Conservation (phyloP, 345 rosid genomes). For the Xanthoceras sorbifolium region DNA sequence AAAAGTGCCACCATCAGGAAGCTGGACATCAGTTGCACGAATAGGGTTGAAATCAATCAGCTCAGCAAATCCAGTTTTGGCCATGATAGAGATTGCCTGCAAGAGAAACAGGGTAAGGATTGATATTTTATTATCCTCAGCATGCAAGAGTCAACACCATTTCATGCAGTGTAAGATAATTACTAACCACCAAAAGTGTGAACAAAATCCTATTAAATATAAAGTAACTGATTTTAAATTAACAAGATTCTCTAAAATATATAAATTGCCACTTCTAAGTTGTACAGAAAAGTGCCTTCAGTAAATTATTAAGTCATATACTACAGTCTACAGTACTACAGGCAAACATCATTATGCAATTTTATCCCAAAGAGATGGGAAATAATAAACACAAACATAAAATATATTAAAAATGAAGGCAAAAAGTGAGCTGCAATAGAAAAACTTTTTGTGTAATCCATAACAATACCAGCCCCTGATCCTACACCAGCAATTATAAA, state of each 20-base stretch:
- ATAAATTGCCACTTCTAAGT: neutral
- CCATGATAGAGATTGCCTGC: conserved; percentile 98
- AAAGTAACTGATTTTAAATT: neutral
- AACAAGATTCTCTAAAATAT: neutral
- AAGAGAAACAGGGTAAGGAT: conserved; percentile 13
- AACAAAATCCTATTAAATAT: neutral
- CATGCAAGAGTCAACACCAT: neutral
- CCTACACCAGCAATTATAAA: neutral
- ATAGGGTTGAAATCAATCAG: conserved; percentile 99
- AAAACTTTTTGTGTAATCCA: neutral
- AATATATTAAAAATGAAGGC: neutral
- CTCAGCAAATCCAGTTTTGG: conserved; percentile 94
- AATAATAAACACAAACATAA: neutral
- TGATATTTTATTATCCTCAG: neutral
- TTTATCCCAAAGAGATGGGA: neutral
- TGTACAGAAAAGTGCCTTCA: neutral
- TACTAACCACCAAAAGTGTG: neutral
- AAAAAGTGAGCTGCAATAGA: neutral
- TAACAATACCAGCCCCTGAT: neutral
- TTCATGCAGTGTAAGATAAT: neutral
- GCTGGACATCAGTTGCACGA: conserved; percentile 92
- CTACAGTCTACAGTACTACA: neutral
- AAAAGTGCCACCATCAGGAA: conserved; percentile 94
- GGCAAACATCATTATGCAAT: neutral
- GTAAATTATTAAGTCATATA: neutral